Percentiles rank a stretch among this genome's conserved stretches.
These are phyloP conservation scores for Trichoderma gamsii DNA, from an alignment of 495 filamentous ascomycete genomes.

Conservation along the genomic window DNA sequence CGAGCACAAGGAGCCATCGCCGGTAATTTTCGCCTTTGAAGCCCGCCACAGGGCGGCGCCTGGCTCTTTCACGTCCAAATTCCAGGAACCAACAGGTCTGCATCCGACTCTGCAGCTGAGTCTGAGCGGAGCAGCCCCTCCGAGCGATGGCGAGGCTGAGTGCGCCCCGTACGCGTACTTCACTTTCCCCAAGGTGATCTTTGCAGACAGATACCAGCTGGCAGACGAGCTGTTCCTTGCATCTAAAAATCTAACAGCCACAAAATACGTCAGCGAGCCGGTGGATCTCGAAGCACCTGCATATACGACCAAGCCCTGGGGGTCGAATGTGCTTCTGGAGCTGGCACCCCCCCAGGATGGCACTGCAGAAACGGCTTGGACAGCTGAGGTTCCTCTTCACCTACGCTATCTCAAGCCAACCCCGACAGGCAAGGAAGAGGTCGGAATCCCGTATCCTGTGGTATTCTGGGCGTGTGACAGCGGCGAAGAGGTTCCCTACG, in stretches of 20 bases:
- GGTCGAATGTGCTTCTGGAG: slow-evolving; percentile 71
- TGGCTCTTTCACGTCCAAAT: slow-evolving; percentile 43
- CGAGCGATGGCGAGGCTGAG: slow-evolving; percentile 28
- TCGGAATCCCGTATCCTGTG: slow-evolving; percentile 62
- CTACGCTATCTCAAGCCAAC: slow-evolving; percentile 71
- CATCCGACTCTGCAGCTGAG: slow-evolving; percentile 74
- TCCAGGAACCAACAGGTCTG: slow-evolving; percentile 69
- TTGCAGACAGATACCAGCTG: slow-evolving; percentile 72
- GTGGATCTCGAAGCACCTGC: slow-evolving; percentile 91
- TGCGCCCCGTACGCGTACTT: slow-evolving; percentile 80
- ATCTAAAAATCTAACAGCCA: slow-evolving; percentile 64
- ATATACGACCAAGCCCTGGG: slow-evolving; percentile 74
- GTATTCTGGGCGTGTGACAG: slow-evolving; percentile 90
- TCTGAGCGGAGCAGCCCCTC: slow-evolving; percentile 35
- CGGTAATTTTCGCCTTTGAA: slow-evolving; percentile 83
- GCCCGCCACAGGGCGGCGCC: slow-evolving; percentile 66
- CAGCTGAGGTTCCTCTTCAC: slow-evolving; percentile 76
- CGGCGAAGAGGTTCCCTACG: slow-evolving; percentile 66
- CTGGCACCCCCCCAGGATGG: slow-evolving; percentile 48
- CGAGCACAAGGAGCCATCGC: slow-evolving; percentile 57
- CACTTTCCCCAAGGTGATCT: slow-evolving; percentile 76
- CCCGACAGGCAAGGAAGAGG: slow-evolving; percentile 41
- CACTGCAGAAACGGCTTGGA: slow-evolving; percentile 46
- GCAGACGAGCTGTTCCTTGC: slow-evolving; percentile 37
- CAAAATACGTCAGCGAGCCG: slow-evolving; percentile 66